phyloP scores from a whole-genome alignment of 495 filamentous ascomycete genomes.

The Paragyromitra xinjiangensis region DNA sequence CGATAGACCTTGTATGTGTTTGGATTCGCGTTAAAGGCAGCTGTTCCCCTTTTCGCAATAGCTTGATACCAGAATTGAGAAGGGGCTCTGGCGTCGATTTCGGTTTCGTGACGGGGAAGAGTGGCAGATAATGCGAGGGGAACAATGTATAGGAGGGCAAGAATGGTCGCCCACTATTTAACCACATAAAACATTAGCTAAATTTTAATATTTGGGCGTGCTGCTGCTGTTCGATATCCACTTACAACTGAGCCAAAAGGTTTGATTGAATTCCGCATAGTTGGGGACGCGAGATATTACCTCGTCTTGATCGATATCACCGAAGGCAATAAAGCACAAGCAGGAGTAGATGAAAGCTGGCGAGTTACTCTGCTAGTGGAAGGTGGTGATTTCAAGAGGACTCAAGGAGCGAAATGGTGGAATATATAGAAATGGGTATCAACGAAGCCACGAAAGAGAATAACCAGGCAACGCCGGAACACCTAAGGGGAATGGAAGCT shows the following conservation, averaged over 20 bases:
- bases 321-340: background rate
- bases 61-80: constrained; percentile 70
- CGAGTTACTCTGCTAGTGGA: constrained; percentile 4
- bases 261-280: constrained; percentile 31
- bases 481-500: constrained; percentile 9
- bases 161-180: constrained; percentile 34
- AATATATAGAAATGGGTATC: constrained; percentile 28
- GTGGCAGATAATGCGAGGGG: constrained; percentile 35
- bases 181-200: background rate
- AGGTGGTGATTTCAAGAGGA: constrained; percentile 2
- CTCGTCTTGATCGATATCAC: constrained; percentile 7
- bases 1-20: constrained; percentile 77
- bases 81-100: constrained; percentile 36
- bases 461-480: background rate
- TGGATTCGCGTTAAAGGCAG: constrained; percentile 68
- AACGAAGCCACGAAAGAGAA: background rate
- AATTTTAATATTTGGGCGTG: background rate
- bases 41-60: constrained; percentile 74
- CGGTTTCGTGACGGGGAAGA: constrained; percentile 3
- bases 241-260: constrained; percentile 46
- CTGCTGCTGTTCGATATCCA: background rate
- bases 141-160: constrained; percentile 33
- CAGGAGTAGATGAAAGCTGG: background rate
- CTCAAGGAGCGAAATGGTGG: constrained; percentile 21
- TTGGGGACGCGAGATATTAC: constrained; percentile 9